These are phyloP conservation scores for Moniliophthora roreri DNA, from an alignment of 1,284 basidiomycete genomes.

Conservation along the genomic window DNA sequence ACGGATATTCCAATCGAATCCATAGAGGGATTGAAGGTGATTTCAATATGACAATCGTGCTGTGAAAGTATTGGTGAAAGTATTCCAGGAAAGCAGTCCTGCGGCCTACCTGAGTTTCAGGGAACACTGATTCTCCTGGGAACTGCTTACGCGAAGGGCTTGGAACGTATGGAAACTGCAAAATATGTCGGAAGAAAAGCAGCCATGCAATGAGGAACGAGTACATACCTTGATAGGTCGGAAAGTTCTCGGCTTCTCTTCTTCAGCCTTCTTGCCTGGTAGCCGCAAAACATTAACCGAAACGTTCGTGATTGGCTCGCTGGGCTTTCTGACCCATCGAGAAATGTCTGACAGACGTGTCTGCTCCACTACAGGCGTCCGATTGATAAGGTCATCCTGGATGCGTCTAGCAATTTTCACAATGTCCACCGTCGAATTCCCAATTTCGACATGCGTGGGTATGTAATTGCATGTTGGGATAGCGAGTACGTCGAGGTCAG, in stretches of 20 bases:
- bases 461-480: conserved; percentile 49
- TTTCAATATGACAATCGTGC: conserved; percentile 8
- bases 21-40: not conserved
- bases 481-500: conserved; percentile 37
- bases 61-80: not conserved
- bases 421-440: conserved; percentile 16
- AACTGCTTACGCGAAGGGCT: not conserved
- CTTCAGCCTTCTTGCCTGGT: conserved; percentile 11
- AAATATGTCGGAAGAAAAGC: not conserved
- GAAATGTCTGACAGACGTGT: conserved; percentile 37
- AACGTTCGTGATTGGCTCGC: conserved; percentile 41
- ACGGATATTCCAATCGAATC: conserved; percentile 5
- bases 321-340: conserved; percentile 31
- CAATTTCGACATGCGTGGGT: conserved; percentile 34
- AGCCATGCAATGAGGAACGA: not conserved
- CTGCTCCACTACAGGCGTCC: conserved; percentile 42
- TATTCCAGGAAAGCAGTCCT: not conserved
- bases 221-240: conserved; percentile 11
- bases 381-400: conserved; percentile 35
- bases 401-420: conserved; percentile 31
- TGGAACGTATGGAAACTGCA: conserved; percentile 1
- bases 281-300: conserved; percentile 46
- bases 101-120: conserved; percentile 2
- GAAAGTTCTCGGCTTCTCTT: conserved; percentile 9
- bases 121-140: not conserved